phyloP scores from a whole-genome alignment of 2,329 filamentous ascomycete species.

The Scedosporium aurantiacum region DNA sequence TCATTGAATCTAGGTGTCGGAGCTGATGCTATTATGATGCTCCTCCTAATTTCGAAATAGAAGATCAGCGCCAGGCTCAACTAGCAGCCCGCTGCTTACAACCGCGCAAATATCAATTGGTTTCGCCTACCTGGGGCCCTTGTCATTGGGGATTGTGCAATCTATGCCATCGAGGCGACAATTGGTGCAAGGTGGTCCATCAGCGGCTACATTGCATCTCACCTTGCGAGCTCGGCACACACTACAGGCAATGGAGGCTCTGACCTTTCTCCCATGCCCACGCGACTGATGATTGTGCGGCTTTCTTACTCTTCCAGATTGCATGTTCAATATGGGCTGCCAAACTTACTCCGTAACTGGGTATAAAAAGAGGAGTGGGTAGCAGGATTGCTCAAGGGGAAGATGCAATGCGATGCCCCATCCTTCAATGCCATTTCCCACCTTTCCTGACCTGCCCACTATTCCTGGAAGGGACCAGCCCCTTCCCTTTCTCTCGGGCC shows the following conservation, averaged over 20 bases:
- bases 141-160: not conserved
- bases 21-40: not conserved
- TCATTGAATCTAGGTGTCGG: not conserved
- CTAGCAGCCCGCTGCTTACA: not conserved
- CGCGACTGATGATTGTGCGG: not conserved
- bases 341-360: not conserved
- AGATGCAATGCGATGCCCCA: not conserved
- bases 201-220: constrained; percentile 3
- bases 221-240: constrained; percentile 3
- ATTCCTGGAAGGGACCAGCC: not conserved
- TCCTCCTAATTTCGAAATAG: not conserved
- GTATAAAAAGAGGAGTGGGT: not conserved
- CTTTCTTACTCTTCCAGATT: not conserved
- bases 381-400: not conserved
- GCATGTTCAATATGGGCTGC: not conserved
- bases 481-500: not conserved
- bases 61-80: not conserved
- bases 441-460: not conserved
- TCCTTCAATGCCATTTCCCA: not conserved
- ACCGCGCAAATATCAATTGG: not conserved
- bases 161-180: constrained; percentile 6
- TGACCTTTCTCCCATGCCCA: not conserved
- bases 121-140: not conserved
- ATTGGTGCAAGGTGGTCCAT: constrained; percentile 5
- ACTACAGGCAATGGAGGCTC: constrained; percentile 3